phyloP scores from a whole-genome alignment of 306 rosid genomes.

The Dalbergia cultrata region DNA sequence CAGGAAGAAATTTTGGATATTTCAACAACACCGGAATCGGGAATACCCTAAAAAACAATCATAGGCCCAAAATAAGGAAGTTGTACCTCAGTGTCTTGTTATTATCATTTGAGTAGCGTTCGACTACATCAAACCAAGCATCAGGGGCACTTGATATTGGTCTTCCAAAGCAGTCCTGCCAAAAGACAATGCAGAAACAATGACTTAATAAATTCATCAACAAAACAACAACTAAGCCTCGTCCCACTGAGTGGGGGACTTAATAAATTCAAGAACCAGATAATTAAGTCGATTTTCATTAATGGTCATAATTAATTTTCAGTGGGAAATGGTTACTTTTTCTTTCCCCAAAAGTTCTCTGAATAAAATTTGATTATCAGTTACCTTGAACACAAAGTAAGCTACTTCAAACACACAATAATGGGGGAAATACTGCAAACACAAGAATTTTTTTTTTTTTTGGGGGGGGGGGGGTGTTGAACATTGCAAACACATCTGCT shows the following conservation, averaged over 20 bases:
- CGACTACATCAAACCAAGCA: constrained; percentile 98
- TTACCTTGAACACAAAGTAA: not conserved
- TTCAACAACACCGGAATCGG: not conserved
- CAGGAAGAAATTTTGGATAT: not conserved
- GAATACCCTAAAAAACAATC: not conserved
- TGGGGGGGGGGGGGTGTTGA: not conserved
- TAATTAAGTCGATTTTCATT: not conserved
- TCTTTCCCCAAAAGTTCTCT: not conserved
- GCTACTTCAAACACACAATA: not conserved
- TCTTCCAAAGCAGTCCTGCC: constrained; percentile 93
- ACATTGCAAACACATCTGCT: not conserved
- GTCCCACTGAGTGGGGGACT: not conserved
- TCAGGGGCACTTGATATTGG: constrained; percentile 96
- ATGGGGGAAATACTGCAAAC: no score
- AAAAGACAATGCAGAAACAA: constrained; percentile 16
- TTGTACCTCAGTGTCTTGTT: constrained; percentile 85
- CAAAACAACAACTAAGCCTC: no score
- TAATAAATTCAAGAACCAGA: not conserved
- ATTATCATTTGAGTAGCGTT: constrained; percentile 87
- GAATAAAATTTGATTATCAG: not conserved
- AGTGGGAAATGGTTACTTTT: no score
- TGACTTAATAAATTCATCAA: not conserved
- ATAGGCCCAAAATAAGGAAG: not conserved
- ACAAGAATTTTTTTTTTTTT: no score
- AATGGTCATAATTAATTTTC: no score